Base-by-base conservation (phyloP, 2,329 filamentous ascomycete species). In the Cladophialophora carrionii region DNA sequence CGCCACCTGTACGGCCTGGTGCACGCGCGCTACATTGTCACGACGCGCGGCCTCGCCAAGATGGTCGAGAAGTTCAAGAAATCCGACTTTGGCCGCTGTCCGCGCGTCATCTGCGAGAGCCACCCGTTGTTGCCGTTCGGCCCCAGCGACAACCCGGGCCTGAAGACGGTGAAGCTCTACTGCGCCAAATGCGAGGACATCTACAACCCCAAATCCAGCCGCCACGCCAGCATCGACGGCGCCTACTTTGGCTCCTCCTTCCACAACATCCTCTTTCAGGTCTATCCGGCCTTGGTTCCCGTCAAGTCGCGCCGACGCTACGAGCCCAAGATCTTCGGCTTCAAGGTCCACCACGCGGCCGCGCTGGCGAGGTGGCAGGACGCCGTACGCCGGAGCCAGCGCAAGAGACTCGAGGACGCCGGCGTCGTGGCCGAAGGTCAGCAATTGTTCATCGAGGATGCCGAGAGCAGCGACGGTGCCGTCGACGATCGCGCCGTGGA, bases 61-160 rank as follows among this genome's bases (percentile, higher is more conserved):
- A 99, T 99, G 95, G 95, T 98, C 68, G 95, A 99, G 72, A 99
- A 99, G 79, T 99, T 96, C 80, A 99, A 99, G 76, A 96, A 96
- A 77, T 90, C 88, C 72, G 94, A 98, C 76, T 99, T 99, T 76
- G 95, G 95, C 71, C 98, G 97, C 82, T 99, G 95, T 76, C 95
- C 95, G 5, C 91, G 95, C 73, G 95, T 99, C 67, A 88, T 96
- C 83, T 99, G 95, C 81, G 88, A 96, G 74, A 90, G 90, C 10
- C 93, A 99, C 76, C 92, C 93, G 6, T 87, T 99, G 46, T 87
- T 99, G 31, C 95, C 95, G 53, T 96, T 97, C 87, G 95, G 95
- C 69, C 90, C 96, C 73, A 91, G 92, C 73, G 95, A 99, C 79
- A 83, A 94, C 2, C 87, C 95, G 68, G 92, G 92, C 79, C 83